These are phyloP conservation scores for Poa pratensis DNA, from an alignment of 176 grass and related monocot genomes.

Conservation along the genomic window DNA sequence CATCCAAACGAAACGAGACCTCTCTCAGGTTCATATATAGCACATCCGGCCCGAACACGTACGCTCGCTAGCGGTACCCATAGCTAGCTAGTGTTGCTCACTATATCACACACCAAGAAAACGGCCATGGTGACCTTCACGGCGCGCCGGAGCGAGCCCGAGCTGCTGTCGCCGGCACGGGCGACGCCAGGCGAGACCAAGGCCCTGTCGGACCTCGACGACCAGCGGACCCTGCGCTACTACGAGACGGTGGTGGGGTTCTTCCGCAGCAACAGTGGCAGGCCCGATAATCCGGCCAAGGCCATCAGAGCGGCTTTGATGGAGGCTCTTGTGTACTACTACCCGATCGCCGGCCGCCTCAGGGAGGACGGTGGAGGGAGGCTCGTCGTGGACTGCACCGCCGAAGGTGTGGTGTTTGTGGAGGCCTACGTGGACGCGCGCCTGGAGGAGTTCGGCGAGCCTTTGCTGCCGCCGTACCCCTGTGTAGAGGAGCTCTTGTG, in stretches of 20 bases:
- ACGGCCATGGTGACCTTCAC: slow-evolving; percentile 33
- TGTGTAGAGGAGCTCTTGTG: slow-evolving; percentile 52
- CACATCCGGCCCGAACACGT: background rate
- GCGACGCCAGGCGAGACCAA: slow-evolving; percentile 28
- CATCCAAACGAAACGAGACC: background rate
- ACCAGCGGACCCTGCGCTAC: slow-evolving; percentile 50
- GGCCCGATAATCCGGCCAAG: slow-evolving; percentile 19
- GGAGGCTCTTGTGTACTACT: slow-evolving; percentile 57
- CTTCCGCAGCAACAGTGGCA: slow-evolving; percentile 27
- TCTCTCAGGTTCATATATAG: background rate
- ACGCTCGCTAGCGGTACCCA: background rate
- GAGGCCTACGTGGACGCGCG: slow-evolving; percentile 54
- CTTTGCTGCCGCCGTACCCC: slow-evolving; percentile 48
- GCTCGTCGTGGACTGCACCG: slow-evolving; percentile 63
- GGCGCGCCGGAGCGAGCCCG: slow-evolving; percentile 27
- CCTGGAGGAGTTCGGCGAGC: slow-evolving; percentile 52
- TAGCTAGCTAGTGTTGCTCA: background rate
- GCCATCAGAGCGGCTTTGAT: slow-evolving; percentile 37
- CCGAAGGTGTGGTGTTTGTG: slow-evolving; percentile 66
- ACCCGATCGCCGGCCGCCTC: slow-evolving; percentile 67
- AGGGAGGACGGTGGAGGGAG: slow-evolving; percentile 38
- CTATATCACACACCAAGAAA: background rate
- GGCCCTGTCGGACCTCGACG: slow-evolving; percentile 43
- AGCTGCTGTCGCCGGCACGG: slow-evolving; percentile 38
- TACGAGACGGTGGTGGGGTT: slow-evolving; percentile 44